Evolutionary conservation across 1,284 basidiomycete genomes (phyloP).

Genomic region (Rhodotorula sp.): DNA sequence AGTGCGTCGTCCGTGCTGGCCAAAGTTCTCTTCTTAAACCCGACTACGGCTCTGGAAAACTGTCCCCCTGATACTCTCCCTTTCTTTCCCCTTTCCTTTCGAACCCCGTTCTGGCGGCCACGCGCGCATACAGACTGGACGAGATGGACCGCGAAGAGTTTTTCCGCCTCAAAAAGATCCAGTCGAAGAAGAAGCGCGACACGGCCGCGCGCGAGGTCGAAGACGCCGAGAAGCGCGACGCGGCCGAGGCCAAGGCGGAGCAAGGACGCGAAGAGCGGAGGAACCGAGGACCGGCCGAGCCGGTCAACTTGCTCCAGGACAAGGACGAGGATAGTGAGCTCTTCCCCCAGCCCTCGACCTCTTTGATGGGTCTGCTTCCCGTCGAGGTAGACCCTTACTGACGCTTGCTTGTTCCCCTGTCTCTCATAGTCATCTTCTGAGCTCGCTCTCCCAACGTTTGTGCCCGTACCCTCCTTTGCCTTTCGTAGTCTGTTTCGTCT

Average conservation of each 20-base stretch:
- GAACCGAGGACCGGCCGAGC: slow-evolving; percentile 11
- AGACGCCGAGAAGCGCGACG: slow-evolving; percentile 56
- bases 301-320: slow-evolving; percentile 65
- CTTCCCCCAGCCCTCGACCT: slow-evolving; percentile 46
- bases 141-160: slow-evolving; percentile 98
- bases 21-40: neutral
- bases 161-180: slow-evolving; percentile 82
- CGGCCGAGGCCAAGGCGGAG: slow-evolving; percentile 45
- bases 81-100: neutral
- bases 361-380: too few species aligned
- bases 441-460: neutral
- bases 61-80: neutral
- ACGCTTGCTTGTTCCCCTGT: neutral
- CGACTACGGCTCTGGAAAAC: too few species aligned
- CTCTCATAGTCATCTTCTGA: slow-evolving; percentile 6
- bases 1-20: slow-evolving; percentile 19
- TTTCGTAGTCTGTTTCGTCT: neutral
- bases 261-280: neutral
- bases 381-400: neutral
- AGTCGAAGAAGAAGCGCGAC: slow-evolving; percentile 93
- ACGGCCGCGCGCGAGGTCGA: slow-evolving; percentile 48
- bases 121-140: slow-evolving; percentile 59
- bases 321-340: slow-evolving; percentile 78
- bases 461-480: neutral
- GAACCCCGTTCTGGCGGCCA: neutral